Evolutionary conservation across 306 rosid species (phyloP), one percentile per base, ranked within the genome.

Genomic region (Fagus crenata): DNA sequence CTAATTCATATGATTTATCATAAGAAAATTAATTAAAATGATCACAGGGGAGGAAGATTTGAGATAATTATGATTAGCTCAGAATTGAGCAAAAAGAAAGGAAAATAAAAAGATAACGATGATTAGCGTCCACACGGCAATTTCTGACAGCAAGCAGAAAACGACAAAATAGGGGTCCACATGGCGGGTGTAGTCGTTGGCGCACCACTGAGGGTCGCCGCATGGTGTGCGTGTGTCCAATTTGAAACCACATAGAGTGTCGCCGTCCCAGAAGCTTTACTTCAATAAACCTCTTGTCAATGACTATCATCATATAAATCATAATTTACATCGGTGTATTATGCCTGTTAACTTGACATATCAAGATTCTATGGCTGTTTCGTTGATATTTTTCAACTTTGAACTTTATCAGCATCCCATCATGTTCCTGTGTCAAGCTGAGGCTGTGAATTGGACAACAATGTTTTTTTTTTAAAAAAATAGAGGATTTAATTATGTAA

Each of bases 161-260:
- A 77, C 56, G 67, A 60, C 39, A 73, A 69, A 81, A 69, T 36
- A 73, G 59, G 71, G 82, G 82, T 77, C 84, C 82, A 77, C 43
- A 42, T 41, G 68, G 68, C 18, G 7, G 41, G 63, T 32, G 8
- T 1, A 59, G 75, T 18, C 68, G 75, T 61, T 72, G 53, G 42
- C 0, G 55, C 76, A 83, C 86, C 73, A 82, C 75, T 33, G 67
- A 84, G 87, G 93, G 84, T 87, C 87, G 83, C 85, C 79, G 89
- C 85, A 81, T 84, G 81, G 59, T n/a, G 40, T 79, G 46, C 58
- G 36, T 55, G 76, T 85, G 77, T 79, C 39, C 83, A 32, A 40
- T 72, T 53, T 83, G 68, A 31, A 15, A 77, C 84, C 86, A 80
- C 82, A 56, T 73, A 83, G 43, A 67, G 53, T 73, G 82, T 85